Conservation (phyloP, 192 early-diverging fungal genomes). For the Podila epicladia region DNA sequence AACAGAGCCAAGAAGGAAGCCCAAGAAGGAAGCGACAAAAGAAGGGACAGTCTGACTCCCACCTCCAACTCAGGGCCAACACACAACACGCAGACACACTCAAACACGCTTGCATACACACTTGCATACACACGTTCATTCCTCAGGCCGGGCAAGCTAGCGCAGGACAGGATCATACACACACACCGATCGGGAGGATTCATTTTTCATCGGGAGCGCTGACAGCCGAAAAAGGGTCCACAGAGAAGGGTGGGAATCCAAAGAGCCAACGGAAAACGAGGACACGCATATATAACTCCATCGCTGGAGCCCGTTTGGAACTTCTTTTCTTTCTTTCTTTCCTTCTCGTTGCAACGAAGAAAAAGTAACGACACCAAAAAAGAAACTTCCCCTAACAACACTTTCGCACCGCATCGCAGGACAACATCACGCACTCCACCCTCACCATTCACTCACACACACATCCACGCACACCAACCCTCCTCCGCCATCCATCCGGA, state of each 20-base stretch:
- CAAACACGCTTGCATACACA: too few relatives aligned
- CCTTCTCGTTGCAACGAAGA: too few relatives aligned
- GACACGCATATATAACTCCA: conserved; percentile 5
- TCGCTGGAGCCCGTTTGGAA: background rate
- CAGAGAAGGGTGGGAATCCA: conserved; percentile 1
- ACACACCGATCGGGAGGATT: background rate
- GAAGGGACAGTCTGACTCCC: background rate
- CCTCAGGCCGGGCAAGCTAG: too few relatives aligned
- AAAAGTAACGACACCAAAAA: too few relatives aligned
- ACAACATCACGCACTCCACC: background rate
- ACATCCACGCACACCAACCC: background rate
- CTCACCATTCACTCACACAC: background rate
- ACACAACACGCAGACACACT: too few relatives aligned
- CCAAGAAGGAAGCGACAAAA: background rate
- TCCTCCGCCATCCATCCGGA: background rate
- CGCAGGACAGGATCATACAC: too few relatives aligned
- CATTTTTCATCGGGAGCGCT: background rate
- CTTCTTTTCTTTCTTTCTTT: conserved; percentile 2
- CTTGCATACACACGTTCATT: too few relatives aligned
- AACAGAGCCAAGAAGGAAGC: background rate
- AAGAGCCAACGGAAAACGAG: conserved; percentile 14
- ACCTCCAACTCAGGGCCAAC: too few relatives aligned
- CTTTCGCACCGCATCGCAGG: conserved; percentile 2
- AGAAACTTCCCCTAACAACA: background rate
- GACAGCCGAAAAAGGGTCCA: background rate